Evolutionary conservation across 306 rosid species (phyloP).

Genomic region (Oemleria cerasiformis): DNA sequence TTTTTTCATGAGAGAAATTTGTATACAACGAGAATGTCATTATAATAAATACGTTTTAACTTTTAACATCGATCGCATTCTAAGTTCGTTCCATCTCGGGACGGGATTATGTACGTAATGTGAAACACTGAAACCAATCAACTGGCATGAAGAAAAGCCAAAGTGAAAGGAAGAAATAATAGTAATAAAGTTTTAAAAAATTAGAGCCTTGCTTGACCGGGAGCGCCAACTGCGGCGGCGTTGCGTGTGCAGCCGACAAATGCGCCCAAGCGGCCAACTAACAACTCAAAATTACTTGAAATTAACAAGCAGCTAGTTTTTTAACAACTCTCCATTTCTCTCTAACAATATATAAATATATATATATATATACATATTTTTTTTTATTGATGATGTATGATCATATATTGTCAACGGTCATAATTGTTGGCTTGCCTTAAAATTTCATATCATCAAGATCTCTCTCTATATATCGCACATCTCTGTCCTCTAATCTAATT

Average conservation of each 20-base stretch:
- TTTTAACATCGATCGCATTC: no score
- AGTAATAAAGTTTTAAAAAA: not conserved
- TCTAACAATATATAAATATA: not conserved
- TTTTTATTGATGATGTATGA: not conserved
- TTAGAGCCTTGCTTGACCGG: not conserved
- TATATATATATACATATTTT: not conserved
- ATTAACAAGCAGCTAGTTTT: not conserved
- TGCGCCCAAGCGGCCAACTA: not conserved
- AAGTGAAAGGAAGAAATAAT: not conserved
- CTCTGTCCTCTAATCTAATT: not conserved
- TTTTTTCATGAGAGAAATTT: no score
- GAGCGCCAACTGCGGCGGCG: not conserved
- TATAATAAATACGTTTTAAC: no score
- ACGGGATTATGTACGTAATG: not conserved
- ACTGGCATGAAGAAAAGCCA: not conserved
- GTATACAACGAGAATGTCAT: no score
- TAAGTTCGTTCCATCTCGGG: not conserved
- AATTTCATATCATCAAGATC: not conserved
- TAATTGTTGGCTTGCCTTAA: slow-evolving; percentile 48
- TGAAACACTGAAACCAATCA: not conserved
- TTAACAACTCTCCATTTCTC: not conserved
- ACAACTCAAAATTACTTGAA: not conserved
- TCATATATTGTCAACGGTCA: slow-evolving; percentile 61
- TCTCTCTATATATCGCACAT: not conserved
- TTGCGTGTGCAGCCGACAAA: slow-evolving; percentile 9